phyloP scores from a whole-genome alignment of 179 eudicot species.

The Heliamphora pulchella region DNA sequence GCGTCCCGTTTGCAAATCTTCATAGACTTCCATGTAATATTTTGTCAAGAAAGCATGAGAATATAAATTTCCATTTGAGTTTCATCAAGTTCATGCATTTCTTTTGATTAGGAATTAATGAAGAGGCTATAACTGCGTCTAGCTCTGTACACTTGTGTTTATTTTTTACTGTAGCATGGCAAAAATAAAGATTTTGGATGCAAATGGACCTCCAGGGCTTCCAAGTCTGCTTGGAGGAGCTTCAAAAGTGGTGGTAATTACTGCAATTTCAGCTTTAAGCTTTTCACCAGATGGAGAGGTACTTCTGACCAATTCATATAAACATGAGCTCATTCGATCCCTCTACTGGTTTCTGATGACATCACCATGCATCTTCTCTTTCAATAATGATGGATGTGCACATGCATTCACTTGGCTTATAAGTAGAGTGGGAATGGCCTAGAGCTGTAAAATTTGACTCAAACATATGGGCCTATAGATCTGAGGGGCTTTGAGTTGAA shows the following conservation, averaged over 20 bases:
- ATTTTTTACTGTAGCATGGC: slow-evolving; percentile 38
- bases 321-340: not conserved
- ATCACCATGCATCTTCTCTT: not conserved
- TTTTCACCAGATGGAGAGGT: slow-evolving; percentile 99
- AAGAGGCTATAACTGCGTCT: slow-evolving; percentile 7
- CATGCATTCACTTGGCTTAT: slow-evolving; percentile 2
- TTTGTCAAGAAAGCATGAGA: not conserved
- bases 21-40: not conserved
- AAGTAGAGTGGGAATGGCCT: not conserved
- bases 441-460: slow-evolving; percentile 4
- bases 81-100: not conserved
- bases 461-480: not conserved
- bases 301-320: slow-evolving; percentile 14
- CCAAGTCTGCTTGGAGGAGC: slow-evolving; percentile 69
- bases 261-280: slow-evolving; percentile 76
- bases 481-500: not conserved
- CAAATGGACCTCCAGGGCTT: slow-evolving; percentile 95
- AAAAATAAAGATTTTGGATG: slow-evolving; percentile 86
- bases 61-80: not conserved
- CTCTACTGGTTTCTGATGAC: slow-evolving; percentile 14
- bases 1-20: not conserved
- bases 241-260: slow-evolving; percentile 39
- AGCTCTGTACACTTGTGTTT: not conserved
- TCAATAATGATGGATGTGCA: slow-evolving; percentile 8
- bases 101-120: not conserved